These are phyloP conservation scores for Dictyostelium citrinum DNA, from an alignment of 78 protist genomes.

Conservation along the genomic window DNA sequence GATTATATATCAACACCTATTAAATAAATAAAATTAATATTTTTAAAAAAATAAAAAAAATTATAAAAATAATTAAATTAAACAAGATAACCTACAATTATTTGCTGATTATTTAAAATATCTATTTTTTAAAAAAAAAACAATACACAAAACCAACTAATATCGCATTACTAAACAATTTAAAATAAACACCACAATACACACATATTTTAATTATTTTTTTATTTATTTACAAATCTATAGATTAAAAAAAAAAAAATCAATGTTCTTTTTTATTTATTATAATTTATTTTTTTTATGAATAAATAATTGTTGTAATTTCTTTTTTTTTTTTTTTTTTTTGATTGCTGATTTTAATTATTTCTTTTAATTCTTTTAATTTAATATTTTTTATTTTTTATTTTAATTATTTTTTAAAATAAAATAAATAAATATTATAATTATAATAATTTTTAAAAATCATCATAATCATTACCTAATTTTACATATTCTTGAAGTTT, in stretches of 20 bases:
- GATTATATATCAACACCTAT: no score
- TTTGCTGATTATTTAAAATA: neutral
- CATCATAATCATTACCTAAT: neutral
- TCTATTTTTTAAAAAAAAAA: no score
- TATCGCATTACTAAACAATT: neutral
- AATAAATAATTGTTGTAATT: neutral
- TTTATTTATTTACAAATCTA: neutral
- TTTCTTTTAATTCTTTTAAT: neutral
- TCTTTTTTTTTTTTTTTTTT: neutral
- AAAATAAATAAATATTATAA: no score
- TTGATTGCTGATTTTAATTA: neutral
- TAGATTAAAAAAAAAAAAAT: neutral
- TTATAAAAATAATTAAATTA: no score
- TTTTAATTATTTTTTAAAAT: neutral
- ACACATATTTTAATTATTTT: neutral
- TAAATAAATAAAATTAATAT: no score
- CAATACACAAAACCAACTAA: neutral
- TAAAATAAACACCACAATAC: neutral
- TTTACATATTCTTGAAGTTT: conserved; percentile 26
- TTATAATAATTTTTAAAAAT: neutral
- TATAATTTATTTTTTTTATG: neutral
- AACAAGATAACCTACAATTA: neutral
- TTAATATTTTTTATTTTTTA: neutral
- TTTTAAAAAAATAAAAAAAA: no score
- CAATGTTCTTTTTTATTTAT: neutral